Evolutionary conservation across 208 protist species (phyloP).

Genomic region (Trypanosoma theileri): DNA sequence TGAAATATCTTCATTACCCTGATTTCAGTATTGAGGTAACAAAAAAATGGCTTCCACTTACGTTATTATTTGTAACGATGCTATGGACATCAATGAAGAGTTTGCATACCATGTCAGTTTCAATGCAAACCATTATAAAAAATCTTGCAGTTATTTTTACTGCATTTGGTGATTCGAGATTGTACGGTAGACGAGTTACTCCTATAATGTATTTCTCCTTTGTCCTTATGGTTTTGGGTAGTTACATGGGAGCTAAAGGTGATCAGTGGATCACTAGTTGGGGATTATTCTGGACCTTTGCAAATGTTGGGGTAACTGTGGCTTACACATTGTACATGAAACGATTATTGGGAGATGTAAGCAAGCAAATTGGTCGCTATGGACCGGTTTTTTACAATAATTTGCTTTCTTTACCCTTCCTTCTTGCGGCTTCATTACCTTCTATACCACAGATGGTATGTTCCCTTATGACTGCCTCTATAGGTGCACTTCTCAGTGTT

Average conservation of each 20-base stretch:
- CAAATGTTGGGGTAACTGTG: conserved; percentile 74
- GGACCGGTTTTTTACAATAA: conserved; percentile 91
- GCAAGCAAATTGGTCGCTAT: conserved; percentile 65
- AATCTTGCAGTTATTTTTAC: conserved; percentile 80
- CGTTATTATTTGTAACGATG: conserved; percentile 82
- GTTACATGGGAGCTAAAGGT: conserved; percentile 34
- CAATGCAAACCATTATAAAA: conserved; percentile 84
- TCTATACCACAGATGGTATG: conserved; percentile 13
- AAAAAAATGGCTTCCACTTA: conserved; percentile 70
- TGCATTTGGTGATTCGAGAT: conserved; percentile 70
- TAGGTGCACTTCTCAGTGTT: conserved; percentile 34
- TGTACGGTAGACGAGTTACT: conserved; percentile 65
- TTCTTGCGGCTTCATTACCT: conserved; percentile 32
- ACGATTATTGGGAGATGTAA: conserved; percentile 45
- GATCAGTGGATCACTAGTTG: conserved; percentile 76
- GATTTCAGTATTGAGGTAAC: conserved; percentile 50
- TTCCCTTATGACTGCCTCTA: conserved; percentile 16
- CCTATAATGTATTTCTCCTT: conserved; percentile 38
- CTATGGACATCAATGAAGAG: conserved; percentile 85
- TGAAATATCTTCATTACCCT: conserved; percentile 52
- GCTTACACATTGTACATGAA: conserved; percentile 91
- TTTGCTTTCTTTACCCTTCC: conserved; percentile 76
- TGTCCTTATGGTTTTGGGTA: conserved; percentile 23
- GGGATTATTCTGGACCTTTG: conserved; percentile 81
- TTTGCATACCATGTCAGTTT: conserved; percentile 80